Evolutionary conservation across 306 rosid genomes (phyloP), one percentile per base, ranked within the genome.

Genomic region (Gillenia trifoliata): DNA sequence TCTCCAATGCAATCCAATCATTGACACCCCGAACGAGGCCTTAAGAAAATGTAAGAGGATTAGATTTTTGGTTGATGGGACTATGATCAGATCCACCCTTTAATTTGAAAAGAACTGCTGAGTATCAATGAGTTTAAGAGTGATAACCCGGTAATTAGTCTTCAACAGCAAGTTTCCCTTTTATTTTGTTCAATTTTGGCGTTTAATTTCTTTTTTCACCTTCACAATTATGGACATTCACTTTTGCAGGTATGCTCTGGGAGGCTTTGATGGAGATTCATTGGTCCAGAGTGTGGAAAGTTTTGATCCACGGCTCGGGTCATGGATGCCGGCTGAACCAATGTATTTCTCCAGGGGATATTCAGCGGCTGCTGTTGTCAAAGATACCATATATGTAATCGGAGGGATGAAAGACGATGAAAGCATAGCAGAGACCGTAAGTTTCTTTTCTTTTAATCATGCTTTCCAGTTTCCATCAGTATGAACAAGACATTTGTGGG

Each of bases 301-400:
- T 23, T 83, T 81, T 64, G 89, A 90, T 81, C 88, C 89, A 17
- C 83, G 87, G 60, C 79, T 82, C 5, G 90, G 79, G 40, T 66
- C 78, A 11, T 83, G 88, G 87, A 80, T 76, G 82, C 63, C 22
- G 10, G 94, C 74, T 64, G 88, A 91, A 66, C 77, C 86, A 30
- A 80, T 84, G 87, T 83, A 82, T 45, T 70, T 75, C 49, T 23
- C 74, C 6, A 64, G 85, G 38, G 88, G 89, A 59, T 83, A 78
- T 83, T 78, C 73, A n/a, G 91, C 81, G 20, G 96, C 97, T 64
- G 90, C 83, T 11, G 92, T 83, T 28, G 79, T 91, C 55, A 72
- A 87, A 8, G 91, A 87, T 3, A 79, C 93, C 10, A 89, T 93
- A 49, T 84, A 64, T 64, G 78, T 83, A 50, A 78, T 93, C 49